A percentile compares a stretch with the other conserved stretches of the same genome.
Evolutionary conservation across 1,284 basidiomycete species (phyloP).

Genomic region (Moniliophthora roreri): DNA sequence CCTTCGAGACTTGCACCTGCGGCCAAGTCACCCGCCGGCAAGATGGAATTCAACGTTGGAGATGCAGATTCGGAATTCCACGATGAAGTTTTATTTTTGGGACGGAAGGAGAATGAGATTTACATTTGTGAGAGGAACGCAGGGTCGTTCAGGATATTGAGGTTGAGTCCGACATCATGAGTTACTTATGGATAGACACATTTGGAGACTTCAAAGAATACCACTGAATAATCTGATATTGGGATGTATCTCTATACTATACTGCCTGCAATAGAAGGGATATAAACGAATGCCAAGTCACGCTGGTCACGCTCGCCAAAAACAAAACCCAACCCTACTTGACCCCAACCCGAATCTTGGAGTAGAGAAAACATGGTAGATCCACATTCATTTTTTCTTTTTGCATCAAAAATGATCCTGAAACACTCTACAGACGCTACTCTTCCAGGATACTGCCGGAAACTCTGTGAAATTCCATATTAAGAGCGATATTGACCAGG

Average conservation of each 20-base stretch:
- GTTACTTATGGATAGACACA: neutral
- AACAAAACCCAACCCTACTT: neutral
- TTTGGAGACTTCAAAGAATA: neutral
- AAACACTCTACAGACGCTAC: neutral
- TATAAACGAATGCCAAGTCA: too few relatives aligned
- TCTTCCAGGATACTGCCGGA: constrained; percentile 66
- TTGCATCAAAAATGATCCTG: neutral
- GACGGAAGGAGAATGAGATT: constrained; percentile 69
- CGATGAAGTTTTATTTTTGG: constrained; percentile 77
- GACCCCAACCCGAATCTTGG: constrained; percentile 5
- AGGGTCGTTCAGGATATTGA: constrained; percentile 72
- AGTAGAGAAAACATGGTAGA: neutral
- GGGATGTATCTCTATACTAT: neutral
- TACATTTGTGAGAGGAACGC: constrained; percentile 78
- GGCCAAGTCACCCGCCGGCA: constrained; percentile 45
- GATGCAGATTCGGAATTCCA: constrained; percentile 56
- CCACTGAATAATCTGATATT: neutral
- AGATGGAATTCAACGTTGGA: constrained; percentile 48
- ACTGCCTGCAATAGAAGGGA: neutral
- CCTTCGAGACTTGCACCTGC: constrained; percentile 47
- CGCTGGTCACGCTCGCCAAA: too few relatives aligned
- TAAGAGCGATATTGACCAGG: constrained; percentile 70
- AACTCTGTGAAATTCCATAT: constrained; percentile 77
- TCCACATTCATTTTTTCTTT: neutral
- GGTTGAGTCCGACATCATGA: constrained; percentile 45